Evolutionary conservation across 148 eudicot genomes (phyloP).

Genomic region (Rhododendron molle): DNA sequence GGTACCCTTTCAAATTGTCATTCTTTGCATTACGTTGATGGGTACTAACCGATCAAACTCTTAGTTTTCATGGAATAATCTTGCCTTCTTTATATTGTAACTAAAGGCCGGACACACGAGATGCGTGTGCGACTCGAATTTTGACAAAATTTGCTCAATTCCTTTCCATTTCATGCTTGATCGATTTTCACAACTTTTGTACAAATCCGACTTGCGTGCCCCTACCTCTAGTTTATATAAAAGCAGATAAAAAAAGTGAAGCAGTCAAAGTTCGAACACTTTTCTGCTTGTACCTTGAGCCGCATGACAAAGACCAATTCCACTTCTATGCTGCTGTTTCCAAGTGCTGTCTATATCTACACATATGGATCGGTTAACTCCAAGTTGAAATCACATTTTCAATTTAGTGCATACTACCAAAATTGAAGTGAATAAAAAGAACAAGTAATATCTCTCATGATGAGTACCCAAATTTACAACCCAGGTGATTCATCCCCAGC

Average conservation of each 20-base stretch:
- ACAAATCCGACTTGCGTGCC: too few species aligned
- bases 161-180: too few species aligned
- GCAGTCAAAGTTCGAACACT: not conserved
- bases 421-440: not conserved
- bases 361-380: not conserved
- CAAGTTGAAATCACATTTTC: not conserved
- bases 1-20: too few species aligned
- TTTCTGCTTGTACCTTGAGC: not conserved
- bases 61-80: too few species aligned
- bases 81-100: too few species aligned
- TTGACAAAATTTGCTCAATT: too few species aligned
- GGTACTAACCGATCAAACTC: too few species aligned
- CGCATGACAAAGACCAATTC: not conserved
- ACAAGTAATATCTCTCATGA: not conserved
- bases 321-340: not conserved
- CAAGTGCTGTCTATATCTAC: not conserved
- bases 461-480: not conserved
- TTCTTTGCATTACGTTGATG: too few species aligned
- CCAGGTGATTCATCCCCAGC: not conserved
- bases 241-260: not conserved
- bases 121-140: too few species aligned
- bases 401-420: not conserved
- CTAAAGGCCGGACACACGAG: too few species aligned
- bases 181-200: too few species aligned
- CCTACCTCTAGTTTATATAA: too few species aligned